phyloP scores from a whole-genome alignment of 2,329 filamentous ascomycete species.

The Cladophialophora carrionii region DNA sequence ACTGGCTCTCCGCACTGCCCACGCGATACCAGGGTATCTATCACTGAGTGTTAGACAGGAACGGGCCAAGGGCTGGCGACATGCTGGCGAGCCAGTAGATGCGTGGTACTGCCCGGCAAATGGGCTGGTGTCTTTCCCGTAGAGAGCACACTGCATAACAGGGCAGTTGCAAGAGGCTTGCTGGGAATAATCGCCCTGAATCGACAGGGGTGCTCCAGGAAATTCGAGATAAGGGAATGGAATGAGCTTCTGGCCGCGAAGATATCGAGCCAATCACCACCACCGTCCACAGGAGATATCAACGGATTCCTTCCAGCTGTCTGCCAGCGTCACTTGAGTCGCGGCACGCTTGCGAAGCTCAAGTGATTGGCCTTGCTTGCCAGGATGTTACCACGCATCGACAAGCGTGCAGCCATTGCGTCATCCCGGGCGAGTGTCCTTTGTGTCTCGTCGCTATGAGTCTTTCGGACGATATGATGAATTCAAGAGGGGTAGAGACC shows the following conservation, averaged over 20 bases:
- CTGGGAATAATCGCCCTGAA: background rate
- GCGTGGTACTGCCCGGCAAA: background rate
- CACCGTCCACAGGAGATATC: background rate
- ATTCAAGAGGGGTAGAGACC: no score
- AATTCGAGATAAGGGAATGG: background rate
- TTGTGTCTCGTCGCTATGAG: background rate
- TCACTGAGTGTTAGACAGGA: constrained; percentile 1
- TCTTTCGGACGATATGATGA: no score
- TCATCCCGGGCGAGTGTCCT: background rate
- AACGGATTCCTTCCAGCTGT: background rate
- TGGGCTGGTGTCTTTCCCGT: background rate
- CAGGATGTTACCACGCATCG: background rate
- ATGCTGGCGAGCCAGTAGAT: background rate
- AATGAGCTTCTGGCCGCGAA: background rate
- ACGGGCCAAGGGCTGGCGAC: background rate
- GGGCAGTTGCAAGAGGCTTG: background rate
- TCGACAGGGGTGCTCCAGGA: background rate
- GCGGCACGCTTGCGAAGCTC: background rate
- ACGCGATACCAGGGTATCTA: background rate
- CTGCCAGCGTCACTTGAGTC: background rate
- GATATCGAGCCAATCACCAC: background rate
- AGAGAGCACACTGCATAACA: background rate
- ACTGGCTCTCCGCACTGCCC: background rate
- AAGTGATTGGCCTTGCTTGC: background rate
- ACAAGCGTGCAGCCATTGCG: background rate